phyloP scores from a whole-genome alignment of 2,329 filamentous ascomycete species.

The Proliferodiscus dingleyae region DNA sequence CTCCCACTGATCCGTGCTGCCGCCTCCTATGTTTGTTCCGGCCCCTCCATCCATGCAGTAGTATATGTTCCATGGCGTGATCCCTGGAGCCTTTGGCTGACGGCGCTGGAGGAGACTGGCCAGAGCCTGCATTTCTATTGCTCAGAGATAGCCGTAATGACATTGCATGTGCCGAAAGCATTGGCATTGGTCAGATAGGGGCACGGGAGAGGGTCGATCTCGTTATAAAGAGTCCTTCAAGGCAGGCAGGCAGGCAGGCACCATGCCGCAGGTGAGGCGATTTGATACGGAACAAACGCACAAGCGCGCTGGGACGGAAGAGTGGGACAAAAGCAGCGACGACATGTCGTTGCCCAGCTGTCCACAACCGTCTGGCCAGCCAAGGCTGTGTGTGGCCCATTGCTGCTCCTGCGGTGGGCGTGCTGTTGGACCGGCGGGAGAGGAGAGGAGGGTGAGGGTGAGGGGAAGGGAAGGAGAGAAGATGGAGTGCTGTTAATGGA shows the following conservation, averaged over 20 bases:
- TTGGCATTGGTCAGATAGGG: conserved; percentile 24
- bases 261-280: conserved; percentile 16
- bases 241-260: conserved; percentile 4
- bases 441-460: conserved; percentile 1
- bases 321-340: conserved; percentile 10
- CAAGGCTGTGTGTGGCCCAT: neutral
- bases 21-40: conserved; percentile 26
- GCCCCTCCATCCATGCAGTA: conserved; percentile 24
- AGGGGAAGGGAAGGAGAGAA: no score
- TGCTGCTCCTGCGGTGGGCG: conserved; percentile 4
- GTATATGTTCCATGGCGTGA: conserved; percentile 25
- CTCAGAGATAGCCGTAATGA: conserved; percentile 32
- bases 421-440: neutral
- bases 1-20: conserved; percentile 20
- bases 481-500: conserved; percentile 2
- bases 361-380: no score
- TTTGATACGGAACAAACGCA: conserved; percentile 29
- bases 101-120: conserved; percentile 27
- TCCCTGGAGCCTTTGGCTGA: conserved; percentile 27
- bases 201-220: conserved; percentile 12
- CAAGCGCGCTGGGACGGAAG: conserved; percentile 36
- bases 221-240: conserved; percentile 12
- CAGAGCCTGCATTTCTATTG: conserved; percentile 26
- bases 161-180: conserved; percentile 23
- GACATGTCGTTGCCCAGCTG: neutral